Base-by-base conservation (phyloP, 805 yeast genomes). In the Clavispora carvajalis region DNA sequence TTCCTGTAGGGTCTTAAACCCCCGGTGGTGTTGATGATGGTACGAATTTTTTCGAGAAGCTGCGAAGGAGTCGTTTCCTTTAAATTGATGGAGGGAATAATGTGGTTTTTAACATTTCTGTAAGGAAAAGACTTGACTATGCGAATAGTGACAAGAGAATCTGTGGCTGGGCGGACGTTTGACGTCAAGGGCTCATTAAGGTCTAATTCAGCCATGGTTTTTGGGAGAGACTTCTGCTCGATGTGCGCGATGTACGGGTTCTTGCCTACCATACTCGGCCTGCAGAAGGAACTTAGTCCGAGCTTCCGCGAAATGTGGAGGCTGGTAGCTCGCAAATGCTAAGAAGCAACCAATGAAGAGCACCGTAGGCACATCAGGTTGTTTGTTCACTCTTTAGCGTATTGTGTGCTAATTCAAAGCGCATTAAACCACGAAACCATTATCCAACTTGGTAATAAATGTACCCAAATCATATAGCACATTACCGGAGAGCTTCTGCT, bases 51-150 rank as follows among this genome's bases (percentile, higher is more conserved):
- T 15, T 76, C 79, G 25, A 82, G 71, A 16, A 93, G 66, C 49
- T 79, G 77, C 35, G 65, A 65, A 0, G 89, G 85, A 0, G 88
- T 86, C 39, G 82, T 79, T 8, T 63, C 67, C 44, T 80, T 75
- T 54, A 93, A 74, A 61, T 93, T 85, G 37, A 88, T 73, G 49
- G 82, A 76, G 21, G 73, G 76, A 34, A 89, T 62, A 7, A 90
- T 77, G 45, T 82, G 67, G 57, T 86, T 88, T 58, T 81, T 82
- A 37, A 87, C 90, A 53, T 91, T 89, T 65, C 96, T 74, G 64
- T 85, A 87, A 18, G 93, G 91, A 59, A 93, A 93, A 1, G 96
- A 88, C 58, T 91, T 91, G 55, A 93, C 78, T 17, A 93, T 76
- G 43, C 99, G 76, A 5, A 93, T 73, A 0, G 99, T 93, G 31